These are phyloP conservation scores for Simplicillium sp. DNA, from an alignment of 2,329 filamentous ascomycete species.

Conservation along the genomic window DNA sequence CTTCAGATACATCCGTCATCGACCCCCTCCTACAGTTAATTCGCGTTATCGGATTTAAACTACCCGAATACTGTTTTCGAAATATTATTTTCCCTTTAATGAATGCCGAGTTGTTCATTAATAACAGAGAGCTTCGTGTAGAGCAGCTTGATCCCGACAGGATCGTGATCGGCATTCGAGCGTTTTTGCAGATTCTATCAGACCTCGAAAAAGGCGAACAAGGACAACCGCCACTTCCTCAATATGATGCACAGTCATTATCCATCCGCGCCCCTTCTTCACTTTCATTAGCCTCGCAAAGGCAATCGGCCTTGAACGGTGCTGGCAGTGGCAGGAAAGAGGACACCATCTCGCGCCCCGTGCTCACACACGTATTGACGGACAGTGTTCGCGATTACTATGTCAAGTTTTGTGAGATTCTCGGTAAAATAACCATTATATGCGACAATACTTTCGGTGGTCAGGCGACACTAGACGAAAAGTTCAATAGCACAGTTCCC, in stretches of 20 bases:
- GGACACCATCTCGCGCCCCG: slow-evolving; percentile 58
- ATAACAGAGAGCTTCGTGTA: slow-evolving; percentile 68
- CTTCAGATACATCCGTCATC: slow-evolving; percentile 72
- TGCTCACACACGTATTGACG: slow-evolving; percentile 53
- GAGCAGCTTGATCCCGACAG: slow-evolving; percentile 93
- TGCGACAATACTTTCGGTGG: slow-evolving; percentile 97
- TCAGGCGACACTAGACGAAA: slow-evolving; percentile 90
- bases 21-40: slow-evolving; percentile 92
- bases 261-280: slow-evolving; percentile 7
- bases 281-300: background rate
- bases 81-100: slow-evolving; percentile 91
- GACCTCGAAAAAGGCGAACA: slow-evolving; percentile 81
- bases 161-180: slow-evolving; percentile 93
- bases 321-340: slow-evolving; percentile 26
- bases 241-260: slow-evolving; percentile 15
- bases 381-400: slow-evolving; percentile 81
- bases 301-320: too few relatives aligned
- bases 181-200: slow-evolving; percentile 86
- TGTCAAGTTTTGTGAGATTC: slow-evolving; percentile 82
- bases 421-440: slow-evolving; percentile 91
- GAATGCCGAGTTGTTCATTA: slow-evolving; percentile 79
- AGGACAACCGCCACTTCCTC: slow-evolving; percentile 74
- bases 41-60: slow-evolving; percentile 85
- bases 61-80: slow-evolving; percentile 88
- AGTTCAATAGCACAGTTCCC: slow-evolving; percentile 76